Percentiles rank a stretch among this genome's conserved stretches.
phyloP scores from a whole-genome alignment of 257 asterid species.

The Nemophila menziesii region DNA sequence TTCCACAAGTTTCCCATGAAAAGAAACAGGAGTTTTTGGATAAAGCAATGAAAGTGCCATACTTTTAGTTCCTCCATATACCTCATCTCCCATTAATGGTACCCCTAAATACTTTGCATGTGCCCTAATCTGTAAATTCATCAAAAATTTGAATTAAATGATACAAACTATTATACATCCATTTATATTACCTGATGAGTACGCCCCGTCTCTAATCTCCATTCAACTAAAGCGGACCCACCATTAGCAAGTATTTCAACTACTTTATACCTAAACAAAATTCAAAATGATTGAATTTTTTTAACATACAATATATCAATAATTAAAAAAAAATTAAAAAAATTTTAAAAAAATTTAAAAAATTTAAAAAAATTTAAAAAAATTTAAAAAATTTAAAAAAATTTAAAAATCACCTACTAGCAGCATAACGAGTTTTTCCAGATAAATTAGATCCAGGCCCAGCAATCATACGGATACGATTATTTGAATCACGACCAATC shows the following conservation, averaged over 20 bases:
- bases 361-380: too few relatives aligned
- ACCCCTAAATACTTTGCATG: constrained; percentile 86
- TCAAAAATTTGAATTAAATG: too few relatives aligned
- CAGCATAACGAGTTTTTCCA: constrained; percentile 72
- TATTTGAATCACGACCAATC: constrained; percentile 73
- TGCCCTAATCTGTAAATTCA: constrained; percentile 80
- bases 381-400: too few relatives aligned
- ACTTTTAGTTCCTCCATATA: constrained; percentile 87
- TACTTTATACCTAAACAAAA: constrained; percentile 60
- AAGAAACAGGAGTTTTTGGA: constrained; percentile 34
- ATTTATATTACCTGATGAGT: constrained; percentile 95
- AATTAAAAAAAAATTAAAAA: too few relatives aligned
- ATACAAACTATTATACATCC: too few relatives aligned
- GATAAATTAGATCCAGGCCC: constrained; percentile 39
- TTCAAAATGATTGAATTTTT: not conserved
- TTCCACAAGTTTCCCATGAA: constrained; percentile 33
- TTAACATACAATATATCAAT: not conserved
- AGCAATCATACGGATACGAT: constrained; percentile 79
- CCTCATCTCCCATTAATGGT: constrained; percentile 93
- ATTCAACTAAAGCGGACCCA: constrained; percentile 81
- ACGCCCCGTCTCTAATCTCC: constrained; percentile 97
- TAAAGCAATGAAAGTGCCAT: constrained; percentile 75
- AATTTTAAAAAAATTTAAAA: too few relatives aligned
- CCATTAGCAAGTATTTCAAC: constrained; percentile 81
- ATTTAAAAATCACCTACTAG: constrained; percentile 85